Evolutionary conservation across 495 filamentous ascomycete genomes (phyloP).

Genomic region (Aspergillus incahuasiensis): DNA sequence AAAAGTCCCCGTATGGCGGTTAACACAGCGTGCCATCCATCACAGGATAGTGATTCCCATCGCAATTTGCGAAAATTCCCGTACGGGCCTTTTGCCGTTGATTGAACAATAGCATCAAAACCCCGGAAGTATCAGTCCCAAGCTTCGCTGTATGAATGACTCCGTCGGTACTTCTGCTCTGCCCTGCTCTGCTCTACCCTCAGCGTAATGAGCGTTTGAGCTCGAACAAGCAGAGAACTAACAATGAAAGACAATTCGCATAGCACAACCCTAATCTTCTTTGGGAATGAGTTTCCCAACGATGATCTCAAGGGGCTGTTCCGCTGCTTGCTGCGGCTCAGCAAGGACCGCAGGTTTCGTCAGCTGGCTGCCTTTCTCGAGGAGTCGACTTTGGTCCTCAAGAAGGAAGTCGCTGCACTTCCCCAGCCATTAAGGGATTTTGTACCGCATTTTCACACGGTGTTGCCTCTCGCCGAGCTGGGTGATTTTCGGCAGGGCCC

Average conservation of each 20-base stretch:
- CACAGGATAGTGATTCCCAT: not conserved
- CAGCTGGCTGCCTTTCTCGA: conserved; percentile 1
- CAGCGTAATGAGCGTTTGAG: conserved; percentile 1
- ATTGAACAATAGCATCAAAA: conserved; percentile 5
- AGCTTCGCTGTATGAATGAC: not conserved
- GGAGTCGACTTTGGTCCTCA: conserved; percentile 6
- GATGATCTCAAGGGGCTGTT: conserved; percentile 8
- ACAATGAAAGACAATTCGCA: conserved; percentile 5
- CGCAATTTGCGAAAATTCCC: not conserved
- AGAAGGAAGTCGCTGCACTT: not conserved
- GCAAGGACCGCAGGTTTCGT: conserved; percentile 4
- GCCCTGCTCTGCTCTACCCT: not conserved
- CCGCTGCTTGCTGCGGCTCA: not conserved
- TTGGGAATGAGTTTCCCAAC: conserved; percentile 4
- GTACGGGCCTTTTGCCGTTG: conserved; percentile 1
- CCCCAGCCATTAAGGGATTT: conserved; percentile 2
- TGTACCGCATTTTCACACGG: conserved; percentile 3
- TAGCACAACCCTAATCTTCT: conserved; percentile 4
- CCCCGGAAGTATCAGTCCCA: not conserved
- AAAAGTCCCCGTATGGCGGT: conserved; percentile 7
- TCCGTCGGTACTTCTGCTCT: not conserved
- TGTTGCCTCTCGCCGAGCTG: not conserved
- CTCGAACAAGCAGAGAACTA: not conserved
- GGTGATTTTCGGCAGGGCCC: conserved; percentile 2
- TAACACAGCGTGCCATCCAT: not conserved